Conservation (phyloP, 2,329 filamentous ascomycete genomes). For the Dryadomyces quercus-mongolicae region DNA sequence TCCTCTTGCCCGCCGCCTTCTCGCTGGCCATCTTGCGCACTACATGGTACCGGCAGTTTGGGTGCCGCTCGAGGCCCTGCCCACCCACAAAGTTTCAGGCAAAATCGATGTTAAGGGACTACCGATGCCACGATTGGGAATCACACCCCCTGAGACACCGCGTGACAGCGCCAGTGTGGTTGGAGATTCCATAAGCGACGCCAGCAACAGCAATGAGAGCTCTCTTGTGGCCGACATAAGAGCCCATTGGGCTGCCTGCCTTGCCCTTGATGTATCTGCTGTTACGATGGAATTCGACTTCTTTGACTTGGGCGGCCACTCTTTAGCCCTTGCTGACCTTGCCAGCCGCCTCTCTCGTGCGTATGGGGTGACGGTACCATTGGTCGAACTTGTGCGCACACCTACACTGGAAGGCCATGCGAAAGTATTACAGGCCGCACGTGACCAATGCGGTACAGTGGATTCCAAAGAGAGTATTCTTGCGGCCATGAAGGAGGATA, state of each 20-base stretch:
- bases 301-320: constrained; percentile 73
- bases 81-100: constrained; percentile 67
- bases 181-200: not conserved
- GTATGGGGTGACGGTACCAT: constrained; percentile 62
- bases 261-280: constrained; percentile 49
- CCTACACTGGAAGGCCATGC: constrained; percentile 63
- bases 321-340: constrained; percentile 63
- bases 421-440: constrained; percentile 54
- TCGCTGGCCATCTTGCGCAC: constrained; percentile 57
- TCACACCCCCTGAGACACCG: constrained; percentile 25
- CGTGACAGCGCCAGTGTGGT: constrained; percentile 12
- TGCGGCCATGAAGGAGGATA: constrained; percentile 22
- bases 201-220: constrained; percentile 37
- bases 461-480: not conserved
- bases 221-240: constrained; percentile 57
- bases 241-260: constrained; percentile 58
- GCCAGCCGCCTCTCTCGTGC: constrained; percentile 56
- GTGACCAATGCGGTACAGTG: constrained; percentile 50
- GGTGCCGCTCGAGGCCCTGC: constrained; percentile 59
- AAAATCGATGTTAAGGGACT: constrained; percentile 65
- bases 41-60: constrained; percentile 77
- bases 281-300: constrained; percentile 65
- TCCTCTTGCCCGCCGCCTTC: constrained; percentile 50
- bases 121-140: constrained; percentile 41
- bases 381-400: constrained; percentile 57